Conservation (phyloP, 192 early-diverging fungal genomes). For the Cladochytrium replicatum region DNA sequence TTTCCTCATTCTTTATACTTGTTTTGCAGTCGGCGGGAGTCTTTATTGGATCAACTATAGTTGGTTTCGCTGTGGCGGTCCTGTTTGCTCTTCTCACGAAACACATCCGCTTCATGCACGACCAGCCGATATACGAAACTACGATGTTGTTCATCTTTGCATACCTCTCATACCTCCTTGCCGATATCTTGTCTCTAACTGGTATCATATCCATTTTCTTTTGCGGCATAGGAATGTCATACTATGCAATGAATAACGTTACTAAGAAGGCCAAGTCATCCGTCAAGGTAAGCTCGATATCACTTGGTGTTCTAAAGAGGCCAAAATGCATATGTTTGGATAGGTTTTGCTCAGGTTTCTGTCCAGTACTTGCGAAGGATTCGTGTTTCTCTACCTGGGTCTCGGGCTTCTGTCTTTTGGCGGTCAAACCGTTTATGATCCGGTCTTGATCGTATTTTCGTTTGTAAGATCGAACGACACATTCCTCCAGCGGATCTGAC, state of each 20-base stretch:
- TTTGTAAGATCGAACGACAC: slow-evolving; percentile 25
- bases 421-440: slow-evolving; percentile 29
- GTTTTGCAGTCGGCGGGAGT: slow-evolving; percentile 39
- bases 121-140: slow-evolving; percentile 40
- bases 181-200: slow-evolving; percentile 41
- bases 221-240: slow-evolving; percentile 47
- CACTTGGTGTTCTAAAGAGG: too few relatives aligned
- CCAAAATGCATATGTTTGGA: too few relatives aligned
- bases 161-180: slow-evolving; percentile 42
- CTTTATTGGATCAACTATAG: slow-evolving; percentile 39
- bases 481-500: too few relatives aligned
- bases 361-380: slow-evolving; percentile 48
- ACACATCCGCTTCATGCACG: slow-evolving; percentile 35
- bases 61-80: slow-evolving; percentile 37
- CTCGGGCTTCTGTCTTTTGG: slow-evolving; percentile 49
- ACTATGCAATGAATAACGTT: slow-evolving; percentile 44
- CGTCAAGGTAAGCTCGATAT: slow-evolving; percentile 33
- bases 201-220: slow-evolving; percentile 55
- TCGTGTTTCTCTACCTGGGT: slow-evolving; percentile 54
- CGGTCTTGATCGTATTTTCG: slow-evolving; percentile 34
- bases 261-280: slow-evolving; percentile 19
- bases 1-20: slow-evolving; percentile 33
- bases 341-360: too few relatives aligned
- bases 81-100: slow-evolving; percentile 49
- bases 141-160: slow-evolving; percentile 46